Evolutionary conservation across 2,329 filamentous ascomycete species (phyloP).

Genomic region (Diaporthe velutina): DNA sequence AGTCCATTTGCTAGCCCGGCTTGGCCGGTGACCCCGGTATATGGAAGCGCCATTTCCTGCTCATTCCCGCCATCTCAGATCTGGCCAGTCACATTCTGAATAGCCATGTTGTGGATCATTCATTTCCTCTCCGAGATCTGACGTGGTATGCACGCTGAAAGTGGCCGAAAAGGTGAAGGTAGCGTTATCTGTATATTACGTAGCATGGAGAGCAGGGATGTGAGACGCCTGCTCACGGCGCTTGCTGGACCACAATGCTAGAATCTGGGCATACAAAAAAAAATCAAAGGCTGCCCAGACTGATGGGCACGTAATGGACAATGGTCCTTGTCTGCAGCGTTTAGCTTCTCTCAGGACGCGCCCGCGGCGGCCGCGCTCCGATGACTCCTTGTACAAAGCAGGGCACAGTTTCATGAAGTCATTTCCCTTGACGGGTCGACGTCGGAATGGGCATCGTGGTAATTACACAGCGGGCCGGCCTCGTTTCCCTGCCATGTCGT

Average conservation of each 20-base stretch:
- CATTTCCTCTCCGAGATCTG: not conserved
- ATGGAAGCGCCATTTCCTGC: constrained; percentile 16
- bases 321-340: not conserved
- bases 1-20: constrained; percentile 22
- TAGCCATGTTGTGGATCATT: constrained; percentile 15
- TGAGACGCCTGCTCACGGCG: not conserved
- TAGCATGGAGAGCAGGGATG: constrained; percentile 1
- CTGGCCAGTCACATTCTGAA: constrained; percentile 3
- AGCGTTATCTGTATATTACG: constrained; percentile 3
- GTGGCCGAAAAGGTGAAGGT: not conserved
- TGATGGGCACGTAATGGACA: not conserved
- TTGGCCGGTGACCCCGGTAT: not conserved
- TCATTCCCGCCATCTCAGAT: constrained; percentile 9
- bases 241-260: not conserved
- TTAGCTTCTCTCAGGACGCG: not conserved
- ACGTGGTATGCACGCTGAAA: not conserved
- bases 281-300: not conserved
- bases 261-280: not conserved
- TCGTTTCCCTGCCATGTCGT: not conserved
- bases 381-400: not conserved
- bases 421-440: not conserved
- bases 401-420: constrained; percentile 10
- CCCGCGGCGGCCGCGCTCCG: constrained; percentile 24
- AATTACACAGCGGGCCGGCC: not conserved
- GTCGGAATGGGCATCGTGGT: not conserved